Evolutionary conservation across 2,329 filamentous ascomycete genomes (phyloP).

Genomic region (Trichophaea hybrida): DNA sequence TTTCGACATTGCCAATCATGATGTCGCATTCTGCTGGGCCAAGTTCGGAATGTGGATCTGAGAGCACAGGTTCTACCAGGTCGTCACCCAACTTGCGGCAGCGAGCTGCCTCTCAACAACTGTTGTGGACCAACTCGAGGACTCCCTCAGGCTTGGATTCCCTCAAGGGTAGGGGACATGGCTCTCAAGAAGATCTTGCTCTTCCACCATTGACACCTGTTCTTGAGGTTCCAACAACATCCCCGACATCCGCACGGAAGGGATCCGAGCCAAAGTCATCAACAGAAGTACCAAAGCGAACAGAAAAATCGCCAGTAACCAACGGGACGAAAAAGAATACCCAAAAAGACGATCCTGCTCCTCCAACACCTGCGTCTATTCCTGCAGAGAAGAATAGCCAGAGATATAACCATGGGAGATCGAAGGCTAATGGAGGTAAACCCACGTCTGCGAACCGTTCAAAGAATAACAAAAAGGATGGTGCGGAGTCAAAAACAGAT

Average conservation of each 20-base stretch:
- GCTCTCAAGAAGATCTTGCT: constrained; percentile 2
- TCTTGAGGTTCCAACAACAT: constrained; percentile 8
- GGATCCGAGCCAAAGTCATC: background rate
- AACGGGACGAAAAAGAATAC: background rate
- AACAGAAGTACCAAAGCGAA: background rate
- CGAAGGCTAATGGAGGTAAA: constrained; percentile 28
- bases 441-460: background rate
- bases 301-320: background rate
- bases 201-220: constrained; percentile 8
- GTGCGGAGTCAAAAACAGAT: constrained; percentile 7
- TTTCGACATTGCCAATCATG: constrained; percentile 10
- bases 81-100: constrained; percentile 17
- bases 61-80: constrained; percentile 5
- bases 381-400: constrained; percentile 9
- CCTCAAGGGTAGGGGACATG: constrained; percentile 1
- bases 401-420: background rate
- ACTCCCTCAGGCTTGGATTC: too few species aligned
- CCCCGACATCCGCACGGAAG: background rate
- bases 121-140: constrained; percentile 13
- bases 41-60: background rate
- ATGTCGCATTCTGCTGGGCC: background rate
- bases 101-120: constrained; percentile 13
- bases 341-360: constrained; percentile 10
- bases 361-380: constrained; percentile 17
- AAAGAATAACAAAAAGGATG: constrained; percentile 8